Percentiles rank a stretch among this genome's conserved stretches.
Conservation (phyloP, 2,329 filamentous ascomycete species). For the Ciborinia camelliae region DNA sequence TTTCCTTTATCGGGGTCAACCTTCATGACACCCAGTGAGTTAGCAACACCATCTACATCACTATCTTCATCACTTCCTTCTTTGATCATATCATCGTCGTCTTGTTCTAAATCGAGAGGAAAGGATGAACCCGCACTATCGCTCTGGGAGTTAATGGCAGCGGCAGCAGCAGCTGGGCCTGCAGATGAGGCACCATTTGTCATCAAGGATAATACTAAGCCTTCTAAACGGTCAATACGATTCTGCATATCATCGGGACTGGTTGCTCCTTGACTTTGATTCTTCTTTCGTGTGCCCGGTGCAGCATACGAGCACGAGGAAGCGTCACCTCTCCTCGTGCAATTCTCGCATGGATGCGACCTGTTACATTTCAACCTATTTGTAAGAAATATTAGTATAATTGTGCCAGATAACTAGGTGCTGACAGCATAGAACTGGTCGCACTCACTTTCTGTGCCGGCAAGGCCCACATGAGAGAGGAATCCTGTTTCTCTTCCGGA, state of each 20-base stretch:
- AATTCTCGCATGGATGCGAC: constrained; percentile 88
- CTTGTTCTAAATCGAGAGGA: constrained; percentile 47
- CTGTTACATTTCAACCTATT: constrained; percentile 84
- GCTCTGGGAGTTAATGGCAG: constrained; percentile 43
- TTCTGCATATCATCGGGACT: constrained; percentile 97
- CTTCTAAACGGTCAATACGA: constrained; percentile 91
- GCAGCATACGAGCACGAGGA: constrained; percentile 81
- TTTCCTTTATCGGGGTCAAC: constrained; percentile 73
- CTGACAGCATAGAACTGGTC: constrained; percentile 21
- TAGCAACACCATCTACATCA: constrained; percentile 65
- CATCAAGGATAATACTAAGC: constrained; percentile 89
- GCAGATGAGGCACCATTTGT: constrained; percentile 72
- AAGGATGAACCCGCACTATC: constrained; percentile 34
- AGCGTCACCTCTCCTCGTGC: constrained; percentile 80
- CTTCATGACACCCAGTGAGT: constrained; percentile 77
- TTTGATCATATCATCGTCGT: constrained; percentile 57
- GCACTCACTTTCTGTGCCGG: constrained; percentile 78
- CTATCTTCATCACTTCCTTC: constrained; percentile 53
- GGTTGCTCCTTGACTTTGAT: constrained; percentile 57
- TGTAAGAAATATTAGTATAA: constrained; percentile 39
- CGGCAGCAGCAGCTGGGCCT: constrained; percentile 54
- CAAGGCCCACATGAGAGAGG: constrained; percentile 91
- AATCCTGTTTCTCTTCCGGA: constrained; percentile 87
- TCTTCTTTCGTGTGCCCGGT: constrained; percentile 68
- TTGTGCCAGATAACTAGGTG: constrained; percentile 21